Percentiles rank a stretch among this genome's conserved stretches.
These are phyloP conservation scores for Talaromyces trachyspermus DNA, from an alignment of 495 filamentous ascomycete species.

Conservation along the genomic window DNA sequence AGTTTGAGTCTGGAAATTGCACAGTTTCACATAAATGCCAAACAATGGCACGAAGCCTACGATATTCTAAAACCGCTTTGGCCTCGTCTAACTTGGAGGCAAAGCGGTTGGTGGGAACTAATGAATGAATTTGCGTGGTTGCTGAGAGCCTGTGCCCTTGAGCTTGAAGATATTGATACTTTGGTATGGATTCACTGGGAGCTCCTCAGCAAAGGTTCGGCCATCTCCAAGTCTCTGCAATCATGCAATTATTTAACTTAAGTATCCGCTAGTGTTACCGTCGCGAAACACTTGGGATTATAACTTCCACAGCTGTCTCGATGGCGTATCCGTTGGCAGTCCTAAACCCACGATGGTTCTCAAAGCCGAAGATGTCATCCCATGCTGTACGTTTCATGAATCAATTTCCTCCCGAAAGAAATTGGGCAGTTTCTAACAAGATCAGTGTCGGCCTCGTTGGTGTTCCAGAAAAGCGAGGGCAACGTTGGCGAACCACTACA, in stretches of 20 bases:
- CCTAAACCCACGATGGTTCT: constrained; percentile 59
- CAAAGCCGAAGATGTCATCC: constrained; percentile 57
- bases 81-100: constrained; percentile 65
- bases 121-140: constrained; percentile 67
- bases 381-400: constrained; percentile 50
- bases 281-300: constrained; percentile 57
- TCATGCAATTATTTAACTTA: not conserved
- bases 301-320: constrained; percentile 64
- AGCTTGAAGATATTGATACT: constrained; percentile 53
- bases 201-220: constrained; percentile 60
- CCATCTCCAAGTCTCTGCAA: not conserved
- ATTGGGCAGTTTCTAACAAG: not conserved
- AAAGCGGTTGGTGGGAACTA: constrained; percentile 73
- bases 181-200: constrained; percentile 81
- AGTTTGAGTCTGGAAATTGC: constrained; percentile 63
- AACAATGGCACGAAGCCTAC: constrained; percentile 59
- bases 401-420: not conserved
- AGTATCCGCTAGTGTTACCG: constrained; percentile 47
- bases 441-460: constrained; percentile 58
- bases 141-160: constrained; percentile 63
- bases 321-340: constrained; percentile 40
- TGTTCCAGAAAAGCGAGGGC: constrained; percentile 66
- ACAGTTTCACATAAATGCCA: constrained; percentile 54
- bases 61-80: constrained; percentile 63
- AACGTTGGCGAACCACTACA: constrained; percentile 73